phyloP scores from a whole-genome alignment of 768 basidiomycete genomes.

The Mycena latifolia region DNA sequence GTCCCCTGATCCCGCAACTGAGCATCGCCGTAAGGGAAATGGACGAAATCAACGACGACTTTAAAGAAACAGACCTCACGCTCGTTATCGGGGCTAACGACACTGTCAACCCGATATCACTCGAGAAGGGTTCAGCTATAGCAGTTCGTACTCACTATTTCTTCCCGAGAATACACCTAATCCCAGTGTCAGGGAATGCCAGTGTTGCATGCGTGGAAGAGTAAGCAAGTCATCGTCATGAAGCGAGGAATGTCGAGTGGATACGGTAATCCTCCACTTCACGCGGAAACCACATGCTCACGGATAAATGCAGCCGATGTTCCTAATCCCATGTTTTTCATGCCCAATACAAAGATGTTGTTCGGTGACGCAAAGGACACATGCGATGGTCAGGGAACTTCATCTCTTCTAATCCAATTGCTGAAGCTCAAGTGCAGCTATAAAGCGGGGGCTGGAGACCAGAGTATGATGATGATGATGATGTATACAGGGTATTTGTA shows the following conservation, averaged over 20 bases:
- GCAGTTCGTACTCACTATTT: conserved; percentile 57
- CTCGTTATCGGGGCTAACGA: conserved; percentile 94
- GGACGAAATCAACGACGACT: conserved; percentile 96
- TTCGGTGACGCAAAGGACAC: conserved; percentile 94
- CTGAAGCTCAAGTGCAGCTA: conserved; percentile 51
- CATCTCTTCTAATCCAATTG: background rate
- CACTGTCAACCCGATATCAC: conserved; percentile 91
- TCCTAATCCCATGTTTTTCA: conserved; percentile 95
- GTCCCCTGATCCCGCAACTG: background rate
- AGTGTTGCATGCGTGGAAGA: conserved; percentile 93
- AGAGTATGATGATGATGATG: conserved; percentile 37
- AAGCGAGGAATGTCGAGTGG: conserved; percentile 92
- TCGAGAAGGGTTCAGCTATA: conserved; percentile 89
- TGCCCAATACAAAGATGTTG: conserved; percentile 90
- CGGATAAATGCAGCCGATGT: conserved; percentile 74
- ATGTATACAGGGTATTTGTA: too few species aligned
- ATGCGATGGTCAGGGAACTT: conserved; percentile 74
- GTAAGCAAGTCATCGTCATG: conserved; percentile 93
- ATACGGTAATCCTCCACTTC: conserved; percentile 66
- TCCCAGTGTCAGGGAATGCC: conserved; percentile 76
- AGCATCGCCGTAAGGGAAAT: conserved; percentile 72
- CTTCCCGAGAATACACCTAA: background rate
- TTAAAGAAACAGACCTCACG: conserved; percentile 88
- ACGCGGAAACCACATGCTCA: conserved; percentile 3
- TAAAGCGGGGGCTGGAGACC: conserved; percentile 69